Conservation (phyloP, 257 asterid species). For the Leptodermis oblonga region DNA sequence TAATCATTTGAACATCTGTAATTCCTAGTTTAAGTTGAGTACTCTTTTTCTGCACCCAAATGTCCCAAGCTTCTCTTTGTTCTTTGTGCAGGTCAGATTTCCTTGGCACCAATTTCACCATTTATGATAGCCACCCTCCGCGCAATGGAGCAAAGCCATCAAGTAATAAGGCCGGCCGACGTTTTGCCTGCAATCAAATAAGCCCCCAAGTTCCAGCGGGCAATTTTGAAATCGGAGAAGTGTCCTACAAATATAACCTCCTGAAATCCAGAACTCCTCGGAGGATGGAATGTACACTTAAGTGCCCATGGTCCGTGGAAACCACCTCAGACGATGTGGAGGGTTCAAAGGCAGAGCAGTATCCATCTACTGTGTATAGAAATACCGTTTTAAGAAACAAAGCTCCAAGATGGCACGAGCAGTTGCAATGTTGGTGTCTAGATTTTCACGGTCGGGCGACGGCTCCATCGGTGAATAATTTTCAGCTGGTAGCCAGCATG, state of each 20-base stretch:
- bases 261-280: constrained; percentile 95
- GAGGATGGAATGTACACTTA: constrained; percentile 69
- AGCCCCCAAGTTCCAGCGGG: constrained; percentile 89
- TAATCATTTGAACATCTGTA: too few species aligned
- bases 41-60: too few species aligned
- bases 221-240: constrained; percentile 75
- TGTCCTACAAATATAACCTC: constrained; percentile 79
- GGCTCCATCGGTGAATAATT: constrained; percentile 87
- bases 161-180: constrained; percentile 64
- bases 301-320: constrained; percentile 38
- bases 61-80: background rate
- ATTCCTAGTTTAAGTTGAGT: too few species aligned
- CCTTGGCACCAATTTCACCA: constrained; percentile 80
- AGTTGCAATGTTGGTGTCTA: constrained; percentile 95
- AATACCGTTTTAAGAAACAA: constrained; percentile 66
- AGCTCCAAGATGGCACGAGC: constrained; percentile 93
- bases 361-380: constrained; percentile 21
- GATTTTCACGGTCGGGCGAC: constrained; percentile 96
- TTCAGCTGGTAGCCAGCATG: constrained; percentile 67
- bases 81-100: constrained; percentile 71
- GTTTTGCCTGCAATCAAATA: constrained; percentile 80
- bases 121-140: constrained; percentile 83
- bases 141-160: constrained; percentile 74
- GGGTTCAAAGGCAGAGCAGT: constrained; percentile 28
- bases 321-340: constrained; percentile 21